These are phyloP conservation scores for Septoria petroselini DNA, from an alignment of 2,329 filamentous ascomycete species.

Conservation along the genomic window DNA sequence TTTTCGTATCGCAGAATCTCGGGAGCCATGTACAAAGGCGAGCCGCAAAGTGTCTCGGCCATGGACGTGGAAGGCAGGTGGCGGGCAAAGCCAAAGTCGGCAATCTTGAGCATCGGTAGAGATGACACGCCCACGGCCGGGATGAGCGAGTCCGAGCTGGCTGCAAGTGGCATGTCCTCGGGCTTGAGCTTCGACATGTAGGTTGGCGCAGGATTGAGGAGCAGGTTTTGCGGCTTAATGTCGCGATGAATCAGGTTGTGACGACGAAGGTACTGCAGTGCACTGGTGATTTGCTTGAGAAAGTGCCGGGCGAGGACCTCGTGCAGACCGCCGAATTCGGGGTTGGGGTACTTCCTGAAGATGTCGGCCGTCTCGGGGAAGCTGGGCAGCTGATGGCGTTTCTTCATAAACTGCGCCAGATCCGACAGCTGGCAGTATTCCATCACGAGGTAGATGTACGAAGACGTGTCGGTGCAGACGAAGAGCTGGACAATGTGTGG, in stretches of 20 bases:
- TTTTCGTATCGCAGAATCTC: conserved; percentile 96
- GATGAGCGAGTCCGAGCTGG: conserved; percentile 74
- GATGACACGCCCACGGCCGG: conserved; percentile 78
- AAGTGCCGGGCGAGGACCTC: conserved; percentile 97
- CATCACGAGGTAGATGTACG: conserved; percentile 95
- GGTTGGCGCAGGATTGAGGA: conserved; percentile 76
- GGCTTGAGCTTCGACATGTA: conserved; percentile 63
- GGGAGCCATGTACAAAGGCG: conserved; percentile 96
- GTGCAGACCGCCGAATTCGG: conserved; percentile 78
- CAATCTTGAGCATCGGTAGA: conserved; percentile 93
- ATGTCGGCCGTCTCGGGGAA: conserved; percentile 84
- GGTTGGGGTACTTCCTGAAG: conserved; percentile 88
- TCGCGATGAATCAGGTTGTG: conserved; percentile 92
- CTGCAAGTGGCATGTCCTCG: conserved; percentile 68
- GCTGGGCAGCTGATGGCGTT: conserved; percentile 73
- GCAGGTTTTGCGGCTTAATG: conserved; percentile 93
- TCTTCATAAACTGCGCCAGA: conserved; percentile 93
- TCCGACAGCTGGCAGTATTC: conserved; percentile 97
- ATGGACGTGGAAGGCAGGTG: conserved; percentile 86
- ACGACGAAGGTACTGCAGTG: conserved; percentile 79
- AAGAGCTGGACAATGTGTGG: conserved; percentile 96
- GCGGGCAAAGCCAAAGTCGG: conserved; percentile 97
- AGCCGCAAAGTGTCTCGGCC: conserved; percentile 93
- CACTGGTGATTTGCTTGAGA: conserved; percentile 88
- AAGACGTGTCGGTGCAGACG: conserved; percentile 82